Evolutionary conservation across 371 early-diverging fungal species (phyloP), one percentile per base, ranked within the genome.

Genomic region (Mortierella sp.): DNA sequence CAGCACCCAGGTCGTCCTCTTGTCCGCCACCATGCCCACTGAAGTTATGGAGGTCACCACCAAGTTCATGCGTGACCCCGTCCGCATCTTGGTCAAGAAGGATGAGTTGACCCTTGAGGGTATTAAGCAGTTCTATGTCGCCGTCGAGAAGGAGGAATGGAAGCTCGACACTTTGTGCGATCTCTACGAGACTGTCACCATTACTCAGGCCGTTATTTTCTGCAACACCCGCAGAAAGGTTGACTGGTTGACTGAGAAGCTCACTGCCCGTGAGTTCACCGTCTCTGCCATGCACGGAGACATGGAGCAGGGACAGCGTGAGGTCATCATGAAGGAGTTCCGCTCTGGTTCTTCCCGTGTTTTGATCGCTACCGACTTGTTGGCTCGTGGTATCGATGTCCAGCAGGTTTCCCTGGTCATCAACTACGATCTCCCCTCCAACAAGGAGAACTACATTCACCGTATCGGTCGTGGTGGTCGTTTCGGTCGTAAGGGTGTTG

Each of bases 401-500:
- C 99, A 99, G 88, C 98, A 99, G 84, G 97, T 99, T 9, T 98
- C 99, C 52, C 91, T 99, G 74, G 99, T 96, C 67, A 94, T 97
- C 89, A 99, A 97, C 93, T 98, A 99, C 86, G 99, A 99, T 85
- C 92, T 99, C 67, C 99, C 99, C 69, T 83, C 91, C 65, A 96
- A 96, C 89, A 94, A 96, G 85, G 98, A 98, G 88, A 95, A 95
- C 89, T 98, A 98, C 87, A 97, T 99, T 82, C 98, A 97, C 86
- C 91, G 99, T 86, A 99, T 99, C 85, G 99, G 99, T 88, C 95
- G 99, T 87, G 95, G 97, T 82, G 99, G 99, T 84, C 96, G 99
- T 84, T 99, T 98, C 91, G 99, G 99, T 84, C 94, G 99, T 88
- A 99, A 99, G 92, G 99, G 99, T 90, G 97, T 99, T 72, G 99